Conservation (phyloP, 257 asterid genomes). For the Coffea eugenioides region DNA sequence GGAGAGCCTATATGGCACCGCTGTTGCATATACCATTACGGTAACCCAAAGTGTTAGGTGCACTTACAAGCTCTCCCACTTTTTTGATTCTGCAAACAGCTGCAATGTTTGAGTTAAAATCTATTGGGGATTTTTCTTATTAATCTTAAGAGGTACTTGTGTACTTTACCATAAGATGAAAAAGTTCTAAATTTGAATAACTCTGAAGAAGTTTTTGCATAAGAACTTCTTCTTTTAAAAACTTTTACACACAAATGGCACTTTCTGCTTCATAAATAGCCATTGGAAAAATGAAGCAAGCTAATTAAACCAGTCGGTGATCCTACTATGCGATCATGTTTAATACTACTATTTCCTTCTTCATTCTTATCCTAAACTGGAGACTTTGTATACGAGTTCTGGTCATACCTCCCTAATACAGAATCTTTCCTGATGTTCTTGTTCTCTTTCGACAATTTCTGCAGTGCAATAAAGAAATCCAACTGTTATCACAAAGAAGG, state of each 20-base stretch:
- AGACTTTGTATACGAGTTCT: neutral
- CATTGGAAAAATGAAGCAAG: neutral
- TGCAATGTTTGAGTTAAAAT: neutral
- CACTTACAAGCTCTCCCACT: conserved; percentile 12
- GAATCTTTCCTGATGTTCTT: neutral
- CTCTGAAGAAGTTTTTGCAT: neutral
- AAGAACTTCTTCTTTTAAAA: too few species aligned
- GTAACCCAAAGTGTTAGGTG: conserved; percentile 27
- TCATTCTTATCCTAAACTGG: neutral
- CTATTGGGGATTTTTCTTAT: neutral
- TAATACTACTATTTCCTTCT: neutral
- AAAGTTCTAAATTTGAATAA: too few species aligned
- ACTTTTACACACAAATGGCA: neutral
- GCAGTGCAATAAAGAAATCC: conserved; percentile 67
- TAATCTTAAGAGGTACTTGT: neutral
- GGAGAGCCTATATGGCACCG: conserved; percentile 38
- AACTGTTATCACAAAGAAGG: conserved; percentile 68
- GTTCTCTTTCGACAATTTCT: neutral
- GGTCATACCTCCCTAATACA: neutral
- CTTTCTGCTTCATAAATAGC: neutral
- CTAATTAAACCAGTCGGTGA: neutral
- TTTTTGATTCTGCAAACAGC: neutral
- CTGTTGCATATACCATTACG: conserved; percentile 47
- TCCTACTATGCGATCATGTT: neutral
- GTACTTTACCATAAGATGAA: neutral